Evolutionary conservation across 116 monocot genomes (phyloP), one percentile per base, ranked within the genome.

Genomic region (Zostera marina): DNA sequence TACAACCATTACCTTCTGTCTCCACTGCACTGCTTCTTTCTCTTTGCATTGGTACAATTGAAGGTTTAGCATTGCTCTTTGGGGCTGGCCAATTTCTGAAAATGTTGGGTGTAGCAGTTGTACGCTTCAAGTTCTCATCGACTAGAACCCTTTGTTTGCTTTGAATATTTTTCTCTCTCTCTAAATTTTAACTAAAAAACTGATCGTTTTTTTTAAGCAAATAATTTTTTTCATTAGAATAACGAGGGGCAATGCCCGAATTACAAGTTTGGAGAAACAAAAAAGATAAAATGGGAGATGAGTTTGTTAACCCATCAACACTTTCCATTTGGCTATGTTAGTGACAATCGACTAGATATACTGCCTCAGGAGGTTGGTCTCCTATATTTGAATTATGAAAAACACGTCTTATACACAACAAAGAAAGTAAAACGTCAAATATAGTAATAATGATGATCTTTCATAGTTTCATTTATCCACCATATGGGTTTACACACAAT

Each of bases 21-120:
- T 85, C 91, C 6, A 73, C 82, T 64, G 85, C 96, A n/a, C 66
- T 96, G 53, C 74, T 96, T 66, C 70, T 89, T 58, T 79, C 96
- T 67, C 47, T 77, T 63, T 76, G 65, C 41, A 89, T 96, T 66
- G 96, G 96, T 54, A 60, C 68, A 9, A 44, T 82, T 62, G 96
- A 96, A 70, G 89, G 77, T 47, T 68, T 96, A 63, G 82, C 85
- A 54, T 71, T 96, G 62, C 89, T 77, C 44, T 78, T 76, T 26
- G 96, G 89, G 43, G 71, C 85, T 60, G 85, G 96, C 44, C 56
- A 73, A 13, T 78, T 89, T 58, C 78, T 96, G 41, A 77, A 73
- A 54, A 19, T 85, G 56, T 82, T 96, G 96, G 96, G 96, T 39
- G 64, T 96, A 54, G 64, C 79, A 72, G 26, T 73, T 42, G 96